Evolutionary conservation across 495 filamentous ascomycete genomes (phyloP).

Genomic region (Parachaetomium inaequale): DNA sequence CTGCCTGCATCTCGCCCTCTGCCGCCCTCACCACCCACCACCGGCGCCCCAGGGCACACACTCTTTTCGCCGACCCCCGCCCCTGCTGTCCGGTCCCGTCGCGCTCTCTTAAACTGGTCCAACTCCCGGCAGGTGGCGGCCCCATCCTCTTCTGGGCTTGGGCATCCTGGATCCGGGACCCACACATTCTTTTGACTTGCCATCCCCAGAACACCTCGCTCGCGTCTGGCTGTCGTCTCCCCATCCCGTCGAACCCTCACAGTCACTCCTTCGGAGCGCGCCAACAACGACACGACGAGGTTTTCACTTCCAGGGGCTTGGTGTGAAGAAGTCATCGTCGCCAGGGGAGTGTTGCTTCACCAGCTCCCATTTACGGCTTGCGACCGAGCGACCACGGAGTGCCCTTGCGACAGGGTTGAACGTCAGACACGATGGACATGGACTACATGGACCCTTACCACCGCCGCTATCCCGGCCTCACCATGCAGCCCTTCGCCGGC

Average conservation of each 20-base stretch:
- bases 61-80: slow-evolving; percentile 5
- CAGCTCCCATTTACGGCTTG: neutral
- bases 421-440: slow-evolving; percentile 27
- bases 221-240: slow-evolving; percentile 1
- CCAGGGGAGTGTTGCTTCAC: neutral
- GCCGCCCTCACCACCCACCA: slow-evolving; percentile 17
- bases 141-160: slow-evolving; percentile 22
- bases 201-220: slow-evolving; percentile 15
- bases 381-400: neutral
- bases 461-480: slow-evolving; percentile 23
- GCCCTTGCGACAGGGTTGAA: neutral
- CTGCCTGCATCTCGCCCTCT: slow-evolving; percentile 19
- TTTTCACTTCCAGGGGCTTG: neutral
- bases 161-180: slow-evolving; percentile 24
- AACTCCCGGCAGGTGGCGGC: slow-evolving; percentile 25
- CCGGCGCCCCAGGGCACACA: slow-evolving; percentile 10
- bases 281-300: slow-evolving; percentile 5
- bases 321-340: too few species aligned
- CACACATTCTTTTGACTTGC: slow-evolving; percentile 35
- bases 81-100: slow-evolving; percentile 17
- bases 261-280: slow-evolving; percentile 43
- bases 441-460: slow-evolving; percentile 32
- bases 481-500: slow-evolving; percentile 22
- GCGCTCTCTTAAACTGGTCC: slow-evolving; percentile 33
- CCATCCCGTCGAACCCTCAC: slow-evolving; percentile 33